A percentile compares a stretch with the other conserved stretches of the same genome.
Conservation (phyloP, 345 rosid genomes). For the Cardamine chenopodiifolia region DNA sequence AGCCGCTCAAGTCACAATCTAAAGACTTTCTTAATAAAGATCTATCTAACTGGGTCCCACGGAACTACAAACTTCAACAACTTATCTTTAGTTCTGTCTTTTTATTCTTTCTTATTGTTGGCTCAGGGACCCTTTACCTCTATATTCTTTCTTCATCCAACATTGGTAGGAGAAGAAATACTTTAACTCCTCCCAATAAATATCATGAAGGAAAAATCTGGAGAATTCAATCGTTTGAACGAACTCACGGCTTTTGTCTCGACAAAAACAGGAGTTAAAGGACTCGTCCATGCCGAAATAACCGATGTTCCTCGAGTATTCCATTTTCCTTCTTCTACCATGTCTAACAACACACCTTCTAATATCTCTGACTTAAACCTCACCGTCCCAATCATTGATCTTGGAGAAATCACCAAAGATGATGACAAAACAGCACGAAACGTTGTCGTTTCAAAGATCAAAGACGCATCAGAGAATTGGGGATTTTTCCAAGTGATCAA, state of each 20-base stretch:
- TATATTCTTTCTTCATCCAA: not conserved
- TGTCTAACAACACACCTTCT: slow-evolving; percentile 14
- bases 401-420: slow-evolving; percentile 16
- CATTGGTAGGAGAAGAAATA: not conserved
- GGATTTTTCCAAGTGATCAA: slow-evolving; percentile 57
- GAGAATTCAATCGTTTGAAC: slow-evolving; percentile 7
- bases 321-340: slow-evolving; percentile 24
- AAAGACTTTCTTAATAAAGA: too few relatives aligned
- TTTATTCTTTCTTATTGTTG: too few relatives aligned
- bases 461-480: slow-evolving; percentile 36
- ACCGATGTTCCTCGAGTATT: slow-evolving; percentile 45
- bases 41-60: not conserved
- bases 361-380: slow-evolving; percentile 1
- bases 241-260: slow-evolving; percentile 40
- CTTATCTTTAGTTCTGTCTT: not conserved
- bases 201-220: slow-evolving; percentile 3
- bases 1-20: too few relatives aligned
- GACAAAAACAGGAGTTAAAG: slow-evolving; percentile 45
- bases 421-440: not conserved
- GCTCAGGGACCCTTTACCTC: too few relatives aligned
- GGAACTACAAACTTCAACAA: not conserved
- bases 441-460: slow-evolving; percentile 33
- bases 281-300: slow-evolving; percentile 44
- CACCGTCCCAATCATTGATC: slow-evolving; percentile 46
- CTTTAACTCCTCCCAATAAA: not conserved